Percentiles rank a stretch among this genome's conserved stretches.
Conservation (phyloP, 1,284 basidiomycete species). For the Microbotryum lychnidis-dioicae region DNA sequence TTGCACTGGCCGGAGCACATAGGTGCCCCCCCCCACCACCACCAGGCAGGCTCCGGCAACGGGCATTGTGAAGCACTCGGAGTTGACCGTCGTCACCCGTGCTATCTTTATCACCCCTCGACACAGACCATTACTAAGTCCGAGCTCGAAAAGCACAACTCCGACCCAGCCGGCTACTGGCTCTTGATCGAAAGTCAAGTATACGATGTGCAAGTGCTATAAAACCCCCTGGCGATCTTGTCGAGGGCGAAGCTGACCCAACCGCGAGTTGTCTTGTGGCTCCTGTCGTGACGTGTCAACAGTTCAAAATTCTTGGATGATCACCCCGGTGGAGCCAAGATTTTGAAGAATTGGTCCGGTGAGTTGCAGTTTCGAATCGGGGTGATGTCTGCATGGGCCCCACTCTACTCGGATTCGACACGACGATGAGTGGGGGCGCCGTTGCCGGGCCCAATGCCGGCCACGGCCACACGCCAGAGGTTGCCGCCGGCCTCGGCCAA, state of each 20-base stretch:
- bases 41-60: too few species aligned
- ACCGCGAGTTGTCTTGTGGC: neutral
- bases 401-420: too few species aligned
- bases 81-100: too few species aligned
- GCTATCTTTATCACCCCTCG: too few species aligned
- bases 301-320: slow-evolving; percentile 25
- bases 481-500: neutral
- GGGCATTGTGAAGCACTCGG: too few species aligned
- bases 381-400: too few species aligned
- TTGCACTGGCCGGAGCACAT: too few species aligned
- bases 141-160: slow-evolving; percentile 34
- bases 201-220: slow-evolving; percentile 33
- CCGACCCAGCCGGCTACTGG: slow-evolving; percentile 33
- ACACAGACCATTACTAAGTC: slow-evolving; percentile 29
- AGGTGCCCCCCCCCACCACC: too few species aligned
- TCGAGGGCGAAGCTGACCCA: neutral
- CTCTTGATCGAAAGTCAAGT: slow-evolving; percentile 37
- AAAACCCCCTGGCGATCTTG: neutral
- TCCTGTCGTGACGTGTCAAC: neutral
- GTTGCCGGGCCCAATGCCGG: neutral
- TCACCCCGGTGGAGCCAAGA: slow-evolving; percentile 20
- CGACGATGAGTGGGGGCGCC: too few species aligned
- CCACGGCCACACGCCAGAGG: neutral
- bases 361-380: too few species aligned
- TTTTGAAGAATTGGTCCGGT: neutral